Evolutionary conservation across 192 early-diverging fungal species (phyloP), one percentile per base, ranked within the genome.

Genomic region (Pilobolus umbonatus): DNA sequence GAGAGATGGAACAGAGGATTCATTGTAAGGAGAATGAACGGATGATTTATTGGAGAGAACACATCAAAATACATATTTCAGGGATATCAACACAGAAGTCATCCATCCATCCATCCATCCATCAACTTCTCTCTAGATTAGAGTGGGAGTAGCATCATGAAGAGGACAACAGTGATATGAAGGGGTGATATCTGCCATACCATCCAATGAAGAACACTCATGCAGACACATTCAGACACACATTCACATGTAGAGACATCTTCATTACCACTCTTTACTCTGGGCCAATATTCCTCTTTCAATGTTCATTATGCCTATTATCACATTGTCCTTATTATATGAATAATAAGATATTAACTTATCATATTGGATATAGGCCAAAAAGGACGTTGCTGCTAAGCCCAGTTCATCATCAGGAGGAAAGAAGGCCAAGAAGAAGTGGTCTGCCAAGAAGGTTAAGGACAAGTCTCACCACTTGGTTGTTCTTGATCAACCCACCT

Each of bases 381-480:
- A 83, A 68, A 80, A 83, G 67, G 78, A 80, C 68, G 76, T 72
- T 62, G 79, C 77, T 61, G 77, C 75, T 52, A 77, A 81, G 69
- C 76, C 76, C 49, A 38, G 72, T 57, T 75, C 79, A 64, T 81
- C 71, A 24, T 74, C 72, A 67, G 81, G 75, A 73, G 81, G 74
- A 64, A 83, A 83, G 72, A 80, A 80, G 73, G 76, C 72, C 66
- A 81, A 63, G 60, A 65, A 65, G 67, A 99, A 99, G 92, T 99
- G 97, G 97, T 99, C 97, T 66, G 94, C 94, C 84, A 92, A 91
- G 71, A 96, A 96, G 86, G 92, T 95, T 65, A 97, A 98, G 93
- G 97, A 99, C 77, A 98, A 98, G 90, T 89, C 96, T 80, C 97
- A 99, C 91, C 98, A 99, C 89, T 82, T 90, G 74, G 96, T 99